phyloP scores from a whole-genome alignment of 2,329 filamentous ascomycete genomes.

The Magnaporthiopsis poae region DNA sequence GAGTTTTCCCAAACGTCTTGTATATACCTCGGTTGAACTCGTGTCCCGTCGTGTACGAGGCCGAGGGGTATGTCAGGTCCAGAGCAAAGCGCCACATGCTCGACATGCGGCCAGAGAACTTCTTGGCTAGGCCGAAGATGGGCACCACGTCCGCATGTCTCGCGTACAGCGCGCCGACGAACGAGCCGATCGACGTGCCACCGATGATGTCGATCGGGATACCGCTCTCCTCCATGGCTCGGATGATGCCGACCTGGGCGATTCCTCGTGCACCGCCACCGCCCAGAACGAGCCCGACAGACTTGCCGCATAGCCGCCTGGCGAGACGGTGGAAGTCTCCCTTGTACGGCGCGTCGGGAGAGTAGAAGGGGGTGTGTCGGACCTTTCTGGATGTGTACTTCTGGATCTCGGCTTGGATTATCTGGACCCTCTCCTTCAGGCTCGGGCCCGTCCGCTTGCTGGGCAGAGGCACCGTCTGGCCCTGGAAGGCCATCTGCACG shows the following conservation, averaged over 20 bases:
- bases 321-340: slow-evolving; percentile 93
- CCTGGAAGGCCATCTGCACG: slow-evolving; percentile 84
- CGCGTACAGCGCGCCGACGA: slow-evolving; percentile 90
- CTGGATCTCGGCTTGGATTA: slow-evolving; percentile 90
- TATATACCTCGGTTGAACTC: slow-evolving; percentile 99
- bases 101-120: slow-evolving; percentile 96
- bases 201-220: slow-evolving; percentile 93
- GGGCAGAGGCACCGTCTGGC: slow-evolving; percentile 64
- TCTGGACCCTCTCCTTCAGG: slow-evolving; percentile 85
- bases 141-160: slow-evolving; percentile 93
- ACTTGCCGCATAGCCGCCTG: slow-evolving; percentile 81
- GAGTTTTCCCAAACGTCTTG: slow-evolving; percentile 92
- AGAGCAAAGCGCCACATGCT: slow-evolving; percentile 98
- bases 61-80: slow-evolving; percentile 89
- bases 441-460: slow-evolving; percentile 72
- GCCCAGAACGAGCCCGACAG: slow-evolving; percentile 84
- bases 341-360: slow-evolving; percentile 84
- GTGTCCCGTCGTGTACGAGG: slow-evolving; percentile 94
- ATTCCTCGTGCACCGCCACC: slow-evolving; percentile 89
- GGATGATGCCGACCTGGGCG: slow-evolving; percentile 85
- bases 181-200: slow-evolving; percentile 90
- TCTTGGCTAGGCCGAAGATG: slow-evolving; percentile 93
- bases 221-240: slow-evolving; percentile 87
- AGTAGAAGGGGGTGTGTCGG: slow-evolving; percentile 80
- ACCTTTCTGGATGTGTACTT: slow-evolving; percentile 93